Evolutionary conservation across 78 protist species (phyloP), one percentile per base, ranked within the genome.

Genomic region (Cavenderia fasciculata): DNA sequence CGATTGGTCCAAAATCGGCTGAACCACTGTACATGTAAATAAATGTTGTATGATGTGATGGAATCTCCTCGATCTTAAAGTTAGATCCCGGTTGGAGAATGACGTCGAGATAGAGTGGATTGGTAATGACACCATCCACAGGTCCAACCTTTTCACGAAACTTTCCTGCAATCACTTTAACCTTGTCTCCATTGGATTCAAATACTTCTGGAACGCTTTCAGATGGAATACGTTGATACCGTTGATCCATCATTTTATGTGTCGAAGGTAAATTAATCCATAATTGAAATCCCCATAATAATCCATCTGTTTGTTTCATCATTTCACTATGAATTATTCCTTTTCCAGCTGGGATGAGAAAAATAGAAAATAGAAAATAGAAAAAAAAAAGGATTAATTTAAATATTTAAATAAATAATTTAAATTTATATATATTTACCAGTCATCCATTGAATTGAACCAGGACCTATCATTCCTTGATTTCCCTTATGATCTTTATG

Each of bases 251-350:
- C 98, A 96, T 96, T 77, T 96, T 96, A 2, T 59, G 33, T 33
- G 16, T 16, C 7, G 74, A 23, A 4, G 96, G 96, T 5, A 94
- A 61, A 34, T 96, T 96, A 41, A 94, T 7, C 98, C 98, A 96
- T 12, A 95, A 47, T 72, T 95, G 97, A 18, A 54, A 47, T 16
- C 94, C 96, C 10, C 36, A 52, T 51, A 78, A 31, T 19, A 29
- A 10, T 14, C 77, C 93, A 38, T 75, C 66, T 7, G 43, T 77
- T 10, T 29, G 33, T 7, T 70, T 59, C 0, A 82, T 87, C 87
- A 59, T 65, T 84, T 95, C 97, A 33, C 63, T 59, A 70, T 95
- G 97, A 29, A 95, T 57, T 31, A 95, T 78, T 31, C 97, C 97
- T 3, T 69, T 21, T 21, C 92, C 97, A 2, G 97, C 96, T 12